phyloP scores from a whole-genome alignment of 1,284 basidiomycete genomes.

The Boletellus sp. region DNA sequence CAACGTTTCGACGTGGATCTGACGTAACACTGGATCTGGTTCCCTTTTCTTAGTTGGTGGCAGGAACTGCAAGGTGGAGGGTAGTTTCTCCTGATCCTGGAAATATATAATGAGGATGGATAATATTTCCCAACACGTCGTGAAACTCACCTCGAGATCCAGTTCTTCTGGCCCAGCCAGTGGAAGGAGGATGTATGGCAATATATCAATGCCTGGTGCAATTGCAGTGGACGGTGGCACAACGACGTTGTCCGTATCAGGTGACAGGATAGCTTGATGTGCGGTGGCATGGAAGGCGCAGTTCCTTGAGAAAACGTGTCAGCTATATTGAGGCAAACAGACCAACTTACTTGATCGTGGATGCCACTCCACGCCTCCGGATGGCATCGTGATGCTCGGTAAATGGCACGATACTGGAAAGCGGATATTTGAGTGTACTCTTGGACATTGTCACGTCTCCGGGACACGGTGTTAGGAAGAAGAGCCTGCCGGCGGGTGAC shows the following conservation, averaged over 20 bases:
- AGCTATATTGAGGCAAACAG: conserved; percentile 8
- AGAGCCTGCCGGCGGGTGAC: conserved; percentile 65
- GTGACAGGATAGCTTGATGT: conserved; percentile 67
- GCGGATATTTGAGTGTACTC: conserved; percentile 64
- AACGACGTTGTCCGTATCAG: conserved; percentile 48
- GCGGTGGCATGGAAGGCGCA: conserved; percentile 68
- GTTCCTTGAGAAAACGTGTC: conserved; percentile 49
- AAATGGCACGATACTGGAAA: conserved; percentile 79
- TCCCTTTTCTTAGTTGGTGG: conserved; percentile 85
- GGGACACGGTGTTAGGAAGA: conserved; percentile 65
- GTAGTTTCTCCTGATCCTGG: conserved; percentile 88
- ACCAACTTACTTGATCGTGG: conserved; percentile 73
- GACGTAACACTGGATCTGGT: conserved; percentile 72
- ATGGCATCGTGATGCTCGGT: conserved; percentile 87
- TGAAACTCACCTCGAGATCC: conserved; percentile 69
- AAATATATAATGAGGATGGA: neutral
- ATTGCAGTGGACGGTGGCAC: conserved; percentile 53
- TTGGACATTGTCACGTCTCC: conserved; percentile 39
- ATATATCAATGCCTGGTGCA: conserved; percentile 78
- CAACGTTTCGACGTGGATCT: conserved; percentile 87
- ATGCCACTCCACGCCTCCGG: conserved; percentile 80
- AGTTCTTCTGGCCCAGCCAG: conserved; percentile 94
- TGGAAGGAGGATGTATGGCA: conserved; percentile 84
- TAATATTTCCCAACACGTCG: neutral
- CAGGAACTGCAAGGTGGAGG: conserved; percentile 83